These are phyloP conservation scores for Elsinoe necatrix DNA, from an alignment of 2,329 filamentous ascomycete genomes.

Conservation along the genomic window DNA sequence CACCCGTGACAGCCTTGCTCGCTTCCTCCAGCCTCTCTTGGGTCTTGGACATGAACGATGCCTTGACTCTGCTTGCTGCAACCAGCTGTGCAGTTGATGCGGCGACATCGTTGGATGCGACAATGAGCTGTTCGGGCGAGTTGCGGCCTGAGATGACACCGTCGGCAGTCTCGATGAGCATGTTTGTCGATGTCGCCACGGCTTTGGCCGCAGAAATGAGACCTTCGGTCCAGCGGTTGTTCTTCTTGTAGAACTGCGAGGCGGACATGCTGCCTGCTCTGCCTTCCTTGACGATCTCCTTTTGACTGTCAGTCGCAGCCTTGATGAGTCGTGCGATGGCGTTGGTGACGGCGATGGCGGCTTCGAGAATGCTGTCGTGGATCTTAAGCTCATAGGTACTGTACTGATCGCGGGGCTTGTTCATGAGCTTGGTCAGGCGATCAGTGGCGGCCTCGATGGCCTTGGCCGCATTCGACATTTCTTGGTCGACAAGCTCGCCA, in stretches of 20 bases:
- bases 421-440: constrained; percentile 82
- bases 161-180: constrained; percentile 93
- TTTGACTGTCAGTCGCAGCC: constrained; percentile 83
- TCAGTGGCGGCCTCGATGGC: constrained; percentile 89
- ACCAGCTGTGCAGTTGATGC: constrained; percentile 95
- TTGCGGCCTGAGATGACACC: constrained; percentile 88
- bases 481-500: constrained; percentile 83
- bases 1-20: constrained; percentile 83
- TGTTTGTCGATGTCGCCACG: constrained; percentile 87
- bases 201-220: constrained; percentile 96
- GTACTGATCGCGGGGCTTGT: constrained; percentile 92
- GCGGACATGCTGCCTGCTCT: constrained; percentile 70
- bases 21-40: constrained; percentile 87
- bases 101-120: constrained; percentile 93
- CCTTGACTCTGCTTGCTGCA: constrained; percentile 90
- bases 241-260: constrained; percentile 99
- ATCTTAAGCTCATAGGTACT: constrained; percentile 95
- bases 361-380: constrained; percentile 88
- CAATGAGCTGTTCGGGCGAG: constrained; percentile 92
- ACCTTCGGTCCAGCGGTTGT: constrained; percentile 98
- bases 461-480: constrained; percentile 87
- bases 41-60: constrained; percentile 94
- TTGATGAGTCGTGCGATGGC: constrained; percentile 93
- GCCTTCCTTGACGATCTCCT: constrained; percentile 93
- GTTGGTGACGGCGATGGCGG: constrained; percentile 84